Evolutionary conservation across 2,329 filamentous ascomycete genomes (phyloP).

Genomic region (Penicillium polonicum): DNA sequence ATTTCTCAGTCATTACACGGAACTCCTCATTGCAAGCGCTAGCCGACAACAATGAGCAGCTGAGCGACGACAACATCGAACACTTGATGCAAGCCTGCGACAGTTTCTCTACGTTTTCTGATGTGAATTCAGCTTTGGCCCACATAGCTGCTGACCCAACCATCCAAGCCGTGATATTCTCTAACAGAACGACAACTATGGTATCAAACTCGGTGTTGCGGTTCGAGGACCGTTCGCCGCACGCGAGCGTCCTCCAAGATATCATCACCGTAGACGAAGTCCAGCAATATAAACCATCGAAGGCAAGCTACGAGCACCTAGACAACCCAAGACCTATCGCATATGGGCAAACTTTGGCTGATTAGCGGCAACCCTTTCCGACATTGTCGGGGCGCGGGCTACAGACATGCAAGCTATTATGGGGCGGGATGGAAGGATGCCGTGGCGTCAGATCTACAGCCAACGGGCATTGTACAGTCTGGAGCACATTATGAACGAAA

Average conservation of each 20-base stretch:
- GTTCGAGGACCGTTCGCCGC: constrained; percentile 56
- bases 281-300: constrained; percentile 64
- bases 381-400: constrained; percentile 63
- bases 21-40: constrained; percentile 64
- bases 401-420: constrained; percentile 63
- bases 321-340: constrained; percentile 46
- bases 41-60: constrained; percentile 53
- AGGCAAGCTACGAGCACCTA: constrained; percentile 61
- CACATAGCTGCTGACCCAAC: constrained; percentile 43
- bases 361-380: constrained; percentile 72
- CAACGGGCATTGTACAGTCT: constrained; percentile 57
- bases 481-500: constrained; percentile 54
- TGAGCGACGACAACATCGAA: constrained; percentile 48
- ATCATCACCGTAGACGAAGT: constrained; percentile 63
- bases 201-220: constrained; percentile 58
- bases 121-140: constrained; percentile 57
- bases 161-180: constrained; percentile 63
- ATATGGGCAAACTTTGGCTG: constrained; percentile 61
- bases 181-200: constrained; percentile 67
- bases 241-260: constrained; percentile 51
- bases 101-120: constrained; percentile 62
- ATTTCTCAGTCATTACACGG: constrained; percentile 63
- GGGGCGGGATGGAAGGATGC: constrained; percentile 67
- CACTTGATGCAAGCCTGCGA: constrained; percentile 65
- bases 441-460: constrained; percentile 52